These are phyloP conservation scores for Globisporangium splendens DNA, from an alignment of 352 stramenopile genomes.

Conservation along the genomic window DNA sequence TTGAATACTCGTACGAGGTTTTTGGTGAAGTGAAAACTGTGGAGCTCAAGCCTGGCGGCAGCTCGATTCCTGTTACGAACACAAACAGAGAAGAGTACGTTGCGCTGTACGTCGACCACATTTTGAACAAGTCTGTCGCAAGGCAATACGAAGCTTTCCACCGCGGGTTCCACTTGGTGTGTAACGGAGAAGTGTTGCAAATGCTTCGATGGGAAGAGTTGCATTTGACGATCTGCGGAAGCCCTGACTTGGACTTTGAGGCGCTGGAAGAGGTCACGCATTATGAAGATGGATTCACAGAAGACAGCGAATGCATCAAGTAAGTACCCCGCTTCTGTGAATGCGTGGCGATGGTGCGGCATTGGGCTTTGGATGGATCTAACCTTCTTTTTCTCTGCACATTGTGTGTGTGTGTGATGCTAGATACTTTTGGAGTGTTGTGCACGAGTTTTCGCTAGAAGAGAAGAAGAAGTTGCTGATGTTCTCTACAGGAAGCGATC, in stretches of 20 bases:
- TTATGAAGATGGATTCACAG: conserved; percentile 75
- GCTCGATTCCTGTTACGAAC: conserved; percentile 56
- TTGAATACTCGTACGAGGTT: conserved; percentile 80
- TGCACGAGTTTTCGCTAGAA: conserved; percentile 73
- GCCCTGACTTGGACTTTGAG: conserved; percentile 72
- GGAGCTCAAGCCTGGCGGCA: conserved; percentile 63
- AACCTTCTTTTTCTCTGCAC: not conserved
- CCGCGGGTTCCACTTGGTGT: conserved; percentile 72
- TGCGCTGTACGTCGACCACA: conserved; percentile 65
- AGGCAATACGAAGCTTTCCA: conserved; percentile 73
- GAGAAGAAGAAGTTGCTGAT: conserved; percentile 86
- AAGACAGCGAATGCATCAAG: conserved; percentile 59
- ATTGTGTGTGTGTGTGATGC: not conserved
- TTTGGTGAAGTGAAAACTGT: conserved; percentile 79
- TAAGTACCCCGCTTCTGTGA: conserved; percentile 18
- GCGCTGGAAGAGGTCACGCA: conserved; percentile 68
- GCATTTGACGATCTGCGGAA: conserved; percentile 73
- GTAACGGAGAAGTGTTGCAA: conserved; percentile 61
- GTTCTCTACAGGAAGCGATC: conserved; percentile 85
- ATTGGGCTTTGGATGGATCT: not conserved
- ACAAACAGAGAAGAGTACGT: conserved; percentile 74
- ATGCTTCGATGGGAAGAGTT: conserved; percentile 84
- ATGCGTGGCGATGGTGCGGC: no score
- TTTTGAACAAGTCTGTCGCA: conserved; percentile 54
- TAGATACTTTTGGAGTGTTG: conserved; percentile 79